Evolutionary conservation across 768 basidiomycete species (phyloP).

Genomic region (Mycena leptocephala): DNA sequence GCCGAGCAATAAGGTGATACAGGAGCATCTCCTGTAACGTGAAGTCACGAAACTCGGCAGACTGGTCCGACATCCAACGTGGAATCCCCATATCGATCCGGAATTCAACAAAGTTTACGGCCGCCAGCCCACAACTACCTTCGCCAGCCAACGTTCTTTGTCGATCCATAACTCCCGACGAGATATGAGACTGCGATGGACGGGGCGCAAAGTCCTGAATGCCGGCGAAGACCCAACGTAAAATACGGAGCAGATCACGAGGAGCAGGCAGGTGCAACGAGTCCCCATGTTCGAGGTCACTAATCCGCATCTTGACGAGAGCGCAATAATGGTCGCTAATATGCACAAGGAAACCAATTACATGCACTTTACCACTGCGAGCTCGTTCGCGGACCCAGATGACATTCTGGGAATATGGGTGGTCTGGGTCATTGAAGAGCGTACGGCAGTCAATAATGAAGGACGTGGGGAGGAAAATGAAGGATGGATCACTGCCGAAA

Average conservation of each 20-base stretch:
- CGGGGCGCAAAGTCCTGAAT: neutral
- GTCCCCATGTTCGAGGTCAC: neutral
- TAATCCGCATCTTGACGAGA: neutral
- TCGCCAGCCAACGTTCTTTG: neutral
- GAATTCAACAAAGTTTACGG: neutral
- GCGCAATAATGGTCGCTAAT: neutral
- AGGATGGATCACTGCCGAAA: neutral
- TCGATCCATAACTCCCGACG: neutral
- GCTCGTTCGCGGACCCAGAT: neutral
- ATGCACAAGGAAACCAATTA: neutral
- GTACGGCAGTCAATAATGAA: neutral
- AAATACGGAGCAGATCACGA: neutral
- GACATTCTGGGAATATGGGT: neutral
- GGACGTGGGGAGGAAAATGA: neutral
- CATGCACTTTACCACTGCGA: neutral
- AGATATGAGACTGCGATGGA: neutral
- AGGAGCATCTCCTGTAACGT: neutral
- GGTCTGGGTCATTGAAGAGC: neutral
- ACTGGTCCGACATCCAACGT: neutral
- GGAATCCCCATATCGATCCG: neutral
- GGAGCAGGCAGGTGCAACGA: neutral
- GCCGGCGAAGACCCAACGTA: neutral
- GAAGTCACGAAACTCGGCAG: neutral
- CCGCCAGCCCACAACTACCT: neutral
- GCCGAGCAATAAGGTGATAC: slow-evolving; percentile 2